Evolutionary conservation across 495 filamentous ascomycete species (phyloP), one percentile per base, ranked within the genome.

Genomic region (Hypoxylon crocopeplum): DNA sequence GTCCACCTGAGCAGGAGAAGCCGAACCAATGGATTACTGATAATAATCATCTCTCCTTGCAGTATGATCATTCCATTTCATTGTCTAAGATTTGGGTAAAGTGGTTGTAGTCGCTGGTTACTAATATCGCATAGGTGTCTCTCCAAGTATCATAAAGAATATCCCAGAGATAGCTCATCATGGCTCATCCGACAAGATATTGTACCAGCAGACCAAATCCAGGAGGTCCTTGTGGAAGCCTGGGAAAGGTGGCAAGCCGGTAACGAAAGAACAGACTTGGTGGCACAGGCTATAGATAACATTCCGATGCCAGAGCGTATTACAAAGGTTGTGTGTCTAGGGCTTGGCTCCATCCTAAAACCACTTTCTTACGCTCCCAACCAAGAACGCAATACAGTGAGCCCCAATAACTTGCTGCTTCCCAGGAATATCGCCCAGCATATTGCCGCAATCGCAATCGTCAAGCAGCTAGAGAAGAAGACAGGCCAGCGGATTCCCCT

Each of bases 241-340:
- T 62, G 59, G 59, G 11, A 36, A 19, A 41, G 27, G 34, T 62
- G 59, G 59, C 24, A 27, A 8, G 24, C n/a, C n/a, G n/a, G n/a
- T n/a, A n/a, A n/a, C n/a, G n/a, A n/a, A n/a, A n/a, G n/a, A 13
- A 56, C 3, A 13, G 11, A 5, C 19, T 40, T 1, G 55, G 52
- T 12, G 42, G 22, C 33, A 56, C 12, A 15, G 11, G 59, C 59
- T 7, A 47, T 62, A 27, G 21, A 52, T 22, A 52, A 29, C 11
- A 62, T 62, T 12, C 50, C 46, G 11, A 34, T 20, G 1, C 59
- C 59, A 1, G 24, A 62, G 20, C 39, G 39, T 3, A 56, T 62
- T 11, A 50, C 49, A 1, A 56, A 52, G 22, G 40, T 62, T 1
- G 51, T 62, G 8, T 62, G 59, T 22, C 11, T 62, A 16, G 59